phyloP scores from a whole-genome alignment of 179 eudicot genomes.

The Drosera spatulata region DNA sequence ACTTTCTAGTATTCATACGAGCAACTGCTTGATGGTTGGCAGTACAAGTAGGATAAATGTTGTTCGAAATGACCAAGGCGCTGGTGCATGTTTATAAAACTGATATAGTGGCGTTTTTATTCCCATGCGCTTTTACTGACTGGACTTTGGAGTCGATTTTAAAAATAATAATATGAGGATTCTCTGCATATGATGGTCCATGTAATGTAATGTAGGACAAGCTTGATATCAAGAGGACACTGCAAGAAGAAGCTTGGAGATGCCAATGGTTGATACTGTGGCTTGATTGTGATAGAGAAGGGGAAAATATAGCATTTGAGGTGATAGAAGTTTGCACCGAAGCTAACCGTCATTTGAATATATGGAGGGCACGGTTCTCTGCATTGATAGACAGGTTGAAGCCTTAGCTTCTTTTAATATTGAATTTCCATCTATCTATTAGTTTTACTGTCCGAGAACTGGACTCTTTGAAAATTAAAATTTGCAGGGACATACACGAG shows the following conservation, averaged over 20 bases:
- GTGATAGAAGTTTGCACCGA: slow-evolving; percentile 74
- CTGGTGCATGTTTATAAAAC: too few relatives aligned
- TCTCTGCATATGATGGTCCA: too few relatives aligned
- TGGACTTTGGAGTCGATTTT: too few relatives aligned
- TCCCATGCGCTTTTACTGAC: too few relatives aligned
- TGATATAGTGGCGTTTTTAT: too few relatives aligned
- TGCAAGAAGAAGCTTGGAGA: slow-evolving; percentile 76
- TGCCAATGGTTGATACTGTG: slow-evolving; percentile 94
- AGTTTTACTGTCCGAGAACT: too few relatives aligned
- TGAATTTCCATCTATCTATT: not conserved
- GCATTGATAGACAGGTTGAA: slow-evolving; percentile 72
- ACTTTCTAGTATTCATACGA: too few relatives aligned
- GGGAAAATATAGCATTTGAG: slow-evolving; percentile 95
- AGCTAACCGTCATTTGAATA: slow-evolving; percentile 57
- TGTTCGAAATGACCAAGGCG: too few relatives aligned
- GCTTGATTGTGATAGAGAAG: slow-evolving; percentile 98
- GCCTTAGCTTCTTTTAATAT: slow-evolving; percentile 1
- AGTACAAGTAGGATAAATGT: too few relatives aligned
- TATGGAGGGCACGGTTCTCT: slow-evolving; percentile 93
- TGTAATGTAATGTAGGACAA: slow-evolving; percentile 49
- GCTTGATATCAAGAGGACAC: slow-evolving; percentile 67
- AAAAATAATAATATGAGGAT: too few relatives aligned
- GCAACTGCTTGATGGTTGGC: too few relatives aligned
- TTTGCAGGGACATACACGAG: slow-evolving; percentile 63
- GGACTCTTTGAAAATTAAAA: too few relatives aligned